phyloP scores from a whole-genome alignment of 2,329 filamentous ascomycete species.

The Davidsoniella australis region DNA sequence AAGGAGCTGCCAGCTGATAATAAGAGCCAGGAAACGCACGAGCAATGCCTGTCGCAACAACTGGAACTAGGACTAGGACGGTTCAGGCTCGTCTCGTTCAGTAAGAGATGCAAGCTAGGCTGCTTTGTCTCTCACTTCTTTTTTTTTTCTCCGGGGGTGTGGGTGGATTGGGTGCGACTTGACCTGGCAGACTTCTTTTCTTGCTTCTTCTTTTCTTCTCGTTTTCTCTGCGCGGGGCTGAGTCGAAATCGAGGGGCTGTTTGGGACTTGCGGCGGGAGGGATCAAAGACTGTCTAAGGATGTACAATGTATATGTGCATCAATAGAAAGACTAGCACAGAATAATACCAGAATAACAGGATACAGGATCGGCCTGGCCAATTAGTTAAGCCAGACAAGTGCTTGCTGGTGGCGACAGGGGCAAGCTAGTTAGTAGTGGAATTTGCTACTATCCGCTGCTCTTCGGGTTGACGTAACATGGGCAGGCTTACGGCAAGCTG shows the following conservation, averaged over 20 bases:
- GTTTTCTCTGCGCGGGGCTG: conserved; percentile 12
- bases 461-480: too few relatives aligned
- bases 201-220: neutral
- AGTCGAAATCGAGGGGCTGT: conserved; percentile 12
- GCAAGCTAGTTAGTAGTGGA: too few relatives aligned
- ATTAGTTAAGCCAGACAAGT: too few relatives aligned
- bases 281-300: neutral
- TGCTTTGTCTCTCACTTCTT: too few relatives aligned
- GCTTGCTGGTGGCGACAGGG: too few relatives aligned
- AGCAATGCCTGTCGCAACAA: conserved; percentile 9
- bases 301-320: too few relatives aligned
- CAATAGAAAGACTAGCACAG: too few relatives aligned
- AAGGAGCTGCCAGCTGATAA: conserved; percentile 7
- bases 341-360: too few relatives aligned
- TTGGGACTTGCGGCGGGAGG: conserved; percentile 5
- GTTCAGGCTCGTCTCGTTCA: too few relatives aligned
- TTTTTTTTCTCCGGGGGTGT: neutral
- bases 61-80: neutral
- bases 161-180: neutral
- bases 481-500: too few relatives aligned
- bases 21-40: conserved; percentile 8
- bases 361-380: too few relatives aligned
- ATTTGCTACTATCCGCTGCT: too few relatives aligned
- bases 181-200: neutral
- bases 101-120: neutral